These are phyloP conservation scores for Talaromyces funiculosus DNA, from an alignment of 2,329 filamentous ascomycete genomes.

Conservation along the genomic window DNA sequence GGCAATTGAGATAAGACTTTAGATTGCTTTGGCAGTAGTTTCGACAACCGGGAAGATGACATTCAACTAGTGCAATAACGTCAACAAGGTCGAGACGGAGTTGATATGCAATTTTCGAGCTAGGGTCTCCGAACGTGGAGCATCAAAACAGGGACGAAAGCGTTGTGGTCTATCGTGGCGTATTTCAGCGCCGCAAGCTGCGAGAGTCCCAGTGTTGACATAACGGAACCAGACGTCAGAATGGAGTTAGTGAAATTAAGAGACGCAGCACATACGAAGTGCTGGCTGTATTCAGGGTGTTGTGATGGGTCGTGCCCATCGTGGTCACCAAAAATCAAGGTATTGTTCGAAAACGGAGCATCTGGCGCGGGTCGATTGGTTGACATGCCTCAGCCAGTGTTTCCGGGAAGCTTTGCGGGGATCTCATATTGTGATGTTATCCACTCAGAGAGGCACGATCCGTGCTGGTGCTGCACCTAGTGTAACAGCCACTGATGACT, in stretches of 20 bases:
- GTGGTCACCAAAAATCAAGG: slow-evolving; percentile 6
- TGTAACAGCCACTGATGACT: slow-evolving; percentile 1
- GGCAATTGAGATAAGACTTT: background rate
- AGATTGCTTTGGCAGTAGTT: background rate
- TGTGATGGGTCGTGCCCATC: background rate
- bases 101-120: background rate
- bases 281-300: background rate
- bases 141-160: slow-evolving; percentile 12
- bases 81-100: background rate
- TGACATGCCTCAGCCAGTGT: background rate
- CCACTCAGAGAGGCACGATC: slow-evolving; percentile 3
- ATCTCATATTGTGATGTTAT: background rate
- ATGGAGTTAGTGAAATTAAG: background rate
- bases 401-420: slow-evolving; percentile 5
- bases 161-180: slow-evolving; percentile 1
- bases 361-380: background rate
- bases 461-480: background rate
- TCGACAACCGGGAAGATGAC: background rate
- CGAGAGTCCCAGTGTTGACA: background rate
- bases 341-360: slow-evolving; percentile 9
- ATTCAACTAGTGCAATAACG: background rate
- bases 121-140: background rate
- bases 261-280: background rate
- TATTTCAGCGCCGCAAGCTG: slow-evolving; percentile 6
- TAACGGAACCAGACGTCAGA: background rate